Base-by-base conservation (phyloP, 805 yeast species). In the Wickerhamomyces subpelliculosus region DNA sequence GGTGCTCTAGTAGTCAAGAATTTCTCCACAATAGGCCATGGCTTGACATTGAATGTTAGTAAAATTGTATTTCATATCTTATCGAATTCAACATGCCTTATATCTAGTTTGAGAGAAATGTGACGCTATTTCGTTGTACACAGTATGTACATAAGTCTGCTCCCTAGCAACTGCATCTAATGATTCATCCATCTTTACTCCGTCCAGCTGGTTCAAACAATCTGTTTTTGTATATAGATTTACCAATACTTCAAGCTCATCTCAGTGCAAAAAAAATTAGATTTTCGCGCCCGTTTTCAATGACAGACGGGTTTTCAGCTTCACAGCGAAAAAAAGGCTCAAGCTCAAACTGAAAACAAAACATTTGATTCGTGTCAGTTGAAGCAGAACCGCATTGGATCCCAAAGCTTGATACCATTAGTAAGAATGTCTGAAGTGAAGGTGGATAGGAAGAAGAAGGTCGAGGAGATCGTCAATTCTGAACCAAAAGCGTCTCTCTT, bases 81-180 rank as follows among this genome's bases (percentile, higher is more conserved):
- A 24, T 12, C 19, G 9, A 17, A 14, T 9, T 8, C 18, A 16
- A 39, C 60, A 25, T 32, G 57, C 62, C 44, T 84, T 90, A 62
- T 89, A 93, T 34, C 98, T 62, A 0, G 98, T 93, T 48, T 82
- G 82, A 3, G 97, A 89, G 58, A 93, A 93, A 58, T 93, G 98
- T 9, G 80, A 49, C 0, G 98, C 97, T 22, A 93, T 93, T 42
- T 84, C 84, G 54, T 93, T 85, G 64, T 93, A 93, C 10, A 93
- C 95, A n/a, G 75, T 73, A 58, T 93, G 98, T 2, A 93, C 98
- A 53, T 75, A 80, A 36, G 71, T 70, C 34, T 80, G 76, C 54
- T 93, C 98, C 57, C 78, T 82, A 10, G 54, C 47, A 26, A 65
- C 67, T 1, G 87, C 80, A 17, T 70, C 69, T 23, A 54, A 36